These are phyloP conservation scores for Peterozyma xylosa DNA, from an alignment of 805 yeast species.

Conservation along the genomic window DNA sequence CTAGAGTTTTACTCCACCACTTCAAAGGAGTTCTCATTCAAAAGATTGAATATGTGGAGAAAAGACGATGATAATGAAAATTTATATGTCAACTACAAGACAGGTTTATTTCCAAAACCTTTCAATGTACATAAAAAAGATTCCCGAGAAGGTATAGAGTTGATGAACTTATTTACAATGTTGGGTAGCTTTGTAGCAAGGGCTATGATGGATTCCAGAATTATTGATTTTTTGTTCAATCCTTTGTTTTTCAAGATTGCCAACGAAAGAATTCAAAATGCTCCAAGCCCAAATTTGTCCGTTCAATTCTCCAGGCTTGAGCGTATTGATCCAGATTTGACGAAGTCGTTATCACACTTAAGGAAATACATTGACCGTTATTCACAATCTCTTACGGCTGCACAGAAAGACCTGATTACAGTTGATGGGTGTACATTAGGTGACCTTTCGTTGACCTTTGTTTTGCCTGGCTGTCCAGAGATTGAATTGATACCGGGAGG, in stretches of 20 bases:
- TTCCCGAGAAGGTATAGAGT: constrained; percentile 29
- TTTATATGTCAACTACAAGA: constrained; percentile 29
- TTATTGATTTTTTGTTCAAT: constrained; percentile 76
- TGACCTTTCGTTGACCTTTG: constrained; percentile 55
- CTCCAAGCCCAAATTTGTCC: constrained; percentile 2
- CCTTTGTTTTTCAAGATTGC: constrained; percentile 61
- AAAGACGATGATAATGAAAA: constrained; percentile 22
- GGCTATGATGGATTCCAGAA: constrained; percentile 79
- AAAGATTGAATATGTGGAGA: constrained; percentile 65
- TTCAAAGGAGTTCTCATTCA: constrained; percentile 63
- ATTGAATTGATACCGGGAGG: constrained; percentile 58
- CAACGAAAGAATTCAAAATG: constrained; percentile 22
- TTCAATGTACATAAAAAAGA: constrained; percentile 19
- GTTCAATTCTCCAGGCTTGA: constrained; percentile 9
- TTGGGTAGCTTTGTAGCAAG: constrained; percentile 85
- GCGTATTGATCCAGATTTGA: constrained; percentile 53
- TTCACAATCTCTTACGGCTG: constrained; percentile 1
- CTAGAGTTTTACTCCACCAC: constrained; percentile 83
- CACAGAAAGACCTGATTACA: constrained; percentile 5
- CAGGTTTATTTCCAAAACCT: constrained; percentile 76
- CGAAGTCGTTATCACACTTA: constrained; percentile 49
- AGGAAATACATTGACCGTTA: constrained; percentile 28
- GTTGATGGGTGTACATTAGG: constrained; percentile 35
- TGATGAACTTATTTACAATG: constrained; percentile 47
- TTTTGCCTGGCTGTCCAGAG: constrained; percentile 69